Conservation (phyloP, 129 eudicot genomes). For the Mikania micrantha region DNA sequence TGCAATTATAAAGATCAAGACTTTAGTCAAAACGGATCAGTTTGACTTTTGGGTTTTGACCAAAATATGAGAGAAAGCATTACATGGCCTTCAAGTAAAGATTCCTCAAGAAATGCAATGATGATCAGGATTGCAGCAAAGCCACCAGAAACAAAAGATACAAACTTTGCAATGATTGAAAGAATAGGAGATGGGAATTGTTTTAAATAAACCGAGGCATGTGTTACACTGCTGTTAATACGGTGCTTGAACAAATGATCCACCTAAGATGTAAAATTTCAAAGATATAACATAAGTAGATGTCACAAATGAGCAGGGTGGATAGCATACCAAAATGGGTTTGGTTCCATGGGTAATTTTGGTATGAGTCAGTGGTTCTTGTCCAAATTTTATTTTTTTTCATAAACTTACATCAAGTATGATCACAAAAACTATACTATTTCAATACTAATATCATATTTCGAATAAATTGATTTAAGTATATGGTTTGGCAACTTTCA, state of each 20-base stretch:
- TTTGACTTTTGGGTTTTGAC: not conserved
- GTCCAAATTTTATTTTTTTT: not conserved
- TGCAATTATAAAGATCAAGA: not conserved
- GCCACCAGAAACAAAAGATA: conserved; percentile 3
- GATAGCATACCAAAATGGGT: not conserved
- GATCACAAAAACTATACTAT: too few relatives aligned
- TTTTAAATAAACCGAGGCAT: not conserved
- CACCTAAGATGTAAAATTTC: not conserved
- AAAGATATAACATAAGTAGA: not conserved
- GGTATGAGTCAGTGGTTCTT: not conserved
- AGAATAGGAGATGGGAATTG: not conserved
- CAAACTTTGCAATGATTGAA: conserved; percentile 2
- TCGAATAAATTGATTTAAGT: not conserved
- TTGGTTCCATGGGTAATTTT: not conserved
- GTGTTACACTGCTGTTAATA: not conserved
- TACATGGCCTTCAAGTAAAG: conserved; percentile 9
- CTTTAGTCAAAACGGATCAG: not conserved
- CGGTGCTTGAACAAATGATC: conserved; percentile 9
- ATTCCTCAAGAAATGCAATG: conserved; percentile 1
- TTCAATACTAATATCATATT: too few relatives aligned
- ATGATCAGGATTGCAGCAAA: conserved; percentile 5
- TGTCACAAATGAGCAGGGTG: not conserved
- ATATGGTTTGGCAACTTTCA: not conserved
- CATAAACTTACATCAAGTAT: not conserved
- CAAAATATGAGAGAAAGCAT: not conserved